phyloP scores from a whole-genome alignment of 768 basidiomycete genomes.

The Tylopilus subfusipes region DNA sequence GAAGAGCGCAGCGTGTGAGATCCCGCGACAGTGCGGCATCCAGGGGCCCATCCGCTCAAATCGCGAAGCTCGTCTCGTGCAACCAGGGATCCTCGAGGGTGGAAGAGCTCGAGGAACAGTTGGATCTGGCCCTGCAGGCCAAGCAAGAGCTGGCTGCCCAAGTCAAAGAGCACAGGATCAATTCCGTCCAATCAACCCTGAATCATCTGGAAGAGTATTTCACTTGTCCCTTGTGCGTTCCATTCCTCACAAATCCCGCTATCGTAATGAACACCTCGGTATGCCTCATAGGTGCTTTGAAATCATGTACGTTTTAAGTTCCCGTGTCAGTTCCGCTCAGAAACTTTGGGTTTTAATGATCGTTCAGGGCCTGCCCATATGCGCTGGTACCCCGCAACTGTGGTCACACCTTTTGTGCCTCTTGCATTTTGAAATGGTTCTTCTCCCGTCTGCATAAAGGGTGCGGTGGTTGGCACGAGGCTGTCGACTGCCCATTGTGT shows the following conservation, averaged over 20 bases:
- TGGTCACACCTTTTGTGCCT: slow-evolving; percentile 66
- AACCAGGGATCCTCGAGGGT: slow-evolving; percentile 37
- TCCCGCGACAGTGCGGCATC: slow-evolving; percentile 1
- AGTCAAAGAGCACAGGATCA: slow-evolving; percentile 39
- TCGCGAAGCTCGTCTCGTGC: slow-evolving; percentile 13
- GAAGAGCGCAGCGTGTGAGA: neutral
- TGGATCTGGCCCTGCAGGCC: slow-evolving; percentile 35
- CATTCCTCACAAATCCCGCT: slow-evolving; percentile 2
- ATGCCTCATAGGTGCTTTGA: slow-evolving; percentile 53
- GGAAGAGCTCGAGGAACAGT: slow-evolving; percentile 42
- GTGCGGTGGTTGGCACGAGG: slow-evolving; percentile 66
- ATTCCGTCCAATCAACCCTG: slow-evolving; percentile 35
- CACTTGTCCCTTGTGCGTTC: slow-evolving; percentile 57
- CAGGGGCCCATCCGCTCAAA: neutral
- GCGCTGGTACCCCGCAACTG: slow-evolving; percentile 51
- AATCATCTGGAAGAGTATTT: slow-evolving; percentile 59
- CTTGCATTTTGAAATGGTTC: slow-evolving; percentile 66
- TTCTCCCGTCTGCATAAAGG: slow-evolving; percentile 61
- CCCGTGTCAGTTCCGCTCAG: slow-evolving; percentile 5
- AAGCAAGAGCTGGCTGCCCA: slow-evolving; percentile 42
- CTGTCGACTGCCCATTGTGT: slow-evolving; percentile 66
- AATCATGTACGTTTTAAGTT: slow-evolving; percentile 39
- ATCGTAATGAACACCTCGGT: slow-evolving; percentile 12
- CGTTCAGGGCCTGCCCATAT: slow-evolving; percentile 51
- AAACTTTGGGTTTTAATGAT: neutral